Conservation (phyloP, 768 basidiomycete species). For the Saitozyma sp. region DNA sequence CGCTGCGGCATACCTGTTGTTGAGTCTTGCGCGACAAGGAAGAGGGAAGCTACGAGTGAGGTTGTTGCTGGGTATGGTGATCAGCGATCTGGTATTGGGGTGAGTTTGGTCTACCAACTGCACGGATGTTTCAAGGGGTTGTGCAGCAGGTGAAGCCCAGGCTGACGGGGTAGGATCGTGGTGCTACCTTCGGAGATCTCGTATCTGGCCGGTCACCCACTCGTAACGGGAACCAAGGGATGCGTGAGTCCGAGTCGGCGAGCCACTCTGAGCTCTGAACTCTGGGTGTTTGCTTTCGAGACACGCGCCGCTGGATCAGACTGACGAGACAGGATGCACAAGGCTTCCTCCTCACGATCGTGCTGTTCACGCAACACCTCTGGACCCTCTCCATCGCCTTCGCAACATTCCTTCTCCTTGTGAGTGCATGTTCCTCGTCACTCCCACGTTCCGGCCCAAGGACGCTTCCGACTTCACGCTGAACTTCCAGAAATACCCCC, state of each 20-base stretch:
- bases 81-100: conserved; percentile 47
- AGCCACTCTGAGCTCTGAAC: not conserved
- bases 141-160: not conserved
- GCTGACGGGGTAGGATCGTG: conserved; percentile 24
- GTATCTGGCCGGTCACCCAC: conserved; percentile 25
- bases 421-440: conserved; percentile 14
- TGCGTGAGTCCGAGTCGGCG: conserved; percentile 35
- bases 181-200: conserved; percentile 26
- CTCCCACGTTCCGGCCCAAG: not conserved
- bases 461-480: not conserved
- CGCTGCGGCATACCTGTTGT: conserved; percentile 33
- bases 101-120: conserved; percentile 19
- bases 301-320: not conserved
- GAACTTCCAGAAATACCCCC: conserved; percentile 38
- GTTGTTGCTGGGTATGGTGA: conserved; percentile 47
- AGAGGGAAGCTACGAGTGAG: conserved; percentile 43
- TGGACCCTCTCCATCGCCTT: conserved; percentile 50
- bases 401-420: conserved; percentile 46
- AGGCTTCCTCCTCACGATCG: conserved; percentile 42
- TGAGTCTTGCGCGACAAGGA: conserved; percentile 30
- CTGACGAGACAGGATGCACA: conserved; percentile 25
- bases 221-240: conserved; percentile 24
- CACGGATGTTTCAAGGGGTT: too few species aligned
- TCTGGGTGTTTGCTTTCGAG: too few species aligned
- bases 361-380: conserved; percentile 49